Percentiles rank a stretch among this genome's conserved stretches.
Conservation (phyloP, 345 rosid genomes). For the Brassica rapa region DNA sequence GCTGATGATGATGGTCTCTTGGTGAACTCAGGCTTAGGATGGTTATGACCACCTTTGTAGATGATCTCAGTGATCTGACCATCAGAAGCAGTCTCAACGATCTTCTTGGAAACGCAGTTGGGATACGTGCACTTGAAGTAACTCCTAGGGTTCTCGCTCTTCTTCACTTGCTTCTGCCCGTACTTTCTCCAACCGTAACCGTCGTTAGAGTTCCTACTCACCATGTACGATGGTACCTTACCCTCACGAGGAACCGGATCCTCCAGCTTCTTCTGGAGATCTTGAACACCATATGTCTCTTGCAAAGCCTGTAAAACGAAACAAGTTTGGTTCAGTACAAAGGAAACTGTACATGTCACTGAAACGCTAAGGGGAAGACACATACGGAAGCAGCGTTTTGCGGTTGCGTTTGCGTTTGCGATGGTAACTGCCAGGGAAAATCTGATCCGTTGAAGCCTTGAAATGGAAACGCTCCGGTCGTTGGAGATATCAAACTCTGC, state of each 20-base stretch:
- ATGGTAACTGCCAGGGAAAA: conserved; percentile 59
- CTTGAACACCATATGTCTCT: conserved; percentile 53
- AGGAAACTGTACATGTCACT: conserved; percentile 39
- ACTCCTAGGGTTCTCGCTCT: conserved; percentile 94
- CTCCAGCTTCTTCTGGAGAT: conserved; percentile 46
- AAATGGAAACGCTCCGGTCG: conserved; percentile 78
- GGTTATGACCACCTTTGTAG: conserved; percentile 90
- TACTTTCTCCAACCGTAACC: conserved; percentile 98
- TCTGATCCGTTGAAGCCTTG: conserved; percentile 61
- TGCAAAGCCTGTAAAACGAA: conserved; percentile 45
- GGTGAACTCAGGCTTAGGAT: conserved; percentile 87
- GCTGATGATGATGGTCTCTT: conserved; percentile 59
- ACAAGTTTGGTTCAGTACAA: conserved; percentile 4
- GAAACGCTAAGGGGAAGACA: conserved; percentile 7
- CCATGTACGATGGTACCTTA: conserved; percentile 43
- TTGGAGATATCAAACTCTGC: conserved; percentile 89
- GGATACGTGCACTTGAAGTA: conserved; percentile 97
- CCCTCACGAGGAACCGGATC: conserved; percentile 49
- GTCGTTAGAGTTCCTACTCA: conserved; percentile 70
- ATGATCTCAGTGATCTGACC: conserved; percentile 97
- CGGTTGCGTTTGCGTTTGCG: conserved; percentile 28
- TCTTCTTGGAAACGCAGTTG: conserved; percentile 88
- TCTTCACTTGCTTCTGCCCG: conserved; percentile 95
- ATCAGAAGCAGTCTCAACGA: conserved; percentile 81
- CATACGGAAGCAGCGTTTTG: conserved; percentile 44